Conservation (phyloP, 2,329 filamentous ascomycete genomes). For the Diaporthe eres region DNA sequence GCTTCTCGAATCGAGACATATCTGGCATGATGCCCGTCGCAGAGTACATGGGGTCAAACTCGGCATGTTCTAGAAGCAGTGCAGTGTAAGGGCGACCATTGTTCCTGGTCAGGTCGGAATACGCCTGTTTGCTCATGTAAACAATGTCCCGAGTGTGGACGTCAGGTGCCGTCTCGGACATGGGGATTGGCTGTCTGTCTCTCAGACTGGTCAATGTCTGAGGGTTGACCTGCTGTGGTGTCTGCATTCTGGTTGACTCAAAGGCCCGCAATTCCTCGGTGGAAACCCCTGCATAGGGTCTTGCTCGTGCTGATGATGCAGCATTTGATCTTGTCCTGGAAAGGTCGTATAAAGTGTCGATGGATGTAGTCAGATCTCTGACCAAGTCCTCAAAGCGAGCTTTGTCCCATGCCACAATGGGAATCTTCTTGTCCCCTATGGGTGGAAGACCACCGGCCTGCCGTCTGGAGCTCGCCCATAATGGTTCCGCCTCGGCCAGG, state of each 20-base stretch:
- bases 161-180: slow-evolving; percentile 52
- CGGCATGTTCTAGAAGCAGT: slow-evolving; percentile 80
- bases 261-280: slow-evolving; percentile 66
- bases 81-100: slow-evolving; percentile 63
- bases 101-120: slow-evolving; percentile 61
- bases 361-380: slow-evolving; percentile 80
- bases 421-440: slow-evolving; percentile 64
- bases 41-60: slow-evolving; percentile 74
- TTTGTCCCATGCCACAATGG: slow-evolving; percentile 76
- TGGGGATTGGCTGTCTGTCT: slow-evolving; percentile 56
- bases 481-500: slow-evolving; percentile 80
- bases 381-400: slow-evolving; percentile 82
- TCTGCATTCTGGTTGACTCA: slow-evolving; percentile 72
- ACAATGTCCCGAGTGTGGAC: slow-evolving; percentile 61
- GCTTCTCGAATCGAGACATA: slow-evolving; percentile 75
- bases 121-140: slow-evolving; percentile 67
- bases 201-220: slow-evolving; percentile 64
- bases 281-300: slow-evolving; percentile 54
- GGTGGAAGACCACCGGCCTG: slow-evolving; percentile 56
- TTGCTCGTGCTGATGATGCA: slow-evolving; percentile 51
- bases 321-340: slow-evolving; percentile 74
- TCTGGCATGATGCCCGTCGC: slow-evolving; percentile 74
- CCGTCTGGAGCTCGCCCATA: slow-evolving; percentile 75
- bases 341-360: slow-evolving; percentile 84
- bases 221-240: slow-evolving; percentile 72